A percentile compares a stretch with the other conserved stretches of the same genome.
Evolutionary conservation across 371 early-diverging fungal genomes (phyloP).

Genomic region (Entomophthora muscae): DNA sequence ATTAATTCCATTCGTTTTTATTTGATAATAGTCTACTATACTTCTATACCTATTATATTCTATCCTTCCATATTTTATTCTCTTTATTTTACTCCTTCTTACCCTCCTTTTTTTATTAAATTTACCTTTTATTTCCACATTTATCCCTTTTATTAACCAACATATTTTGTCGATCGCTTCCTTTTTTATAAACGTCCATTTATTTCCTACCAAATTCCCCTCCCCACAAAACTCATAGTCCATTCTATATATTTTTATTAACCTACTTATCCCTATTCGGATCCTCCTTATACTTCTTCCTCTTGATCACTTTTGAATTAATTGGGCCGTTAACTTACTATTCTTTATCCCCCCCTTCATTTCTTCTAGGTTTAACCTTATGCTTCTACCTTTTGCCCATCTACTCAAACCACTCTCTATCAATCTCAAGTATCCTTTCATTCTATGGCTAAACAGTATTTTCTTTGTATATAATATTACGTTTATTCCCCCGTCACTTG

Average conservation of each 20-base stretch:
- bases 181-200: too few species aligned
- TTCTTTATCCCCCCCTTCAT: background rate
- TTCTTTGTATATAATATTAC: background rate
- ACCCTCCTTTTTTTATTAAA: background rate
- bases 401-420: too few species aligned
- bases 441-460: too few species aligned
- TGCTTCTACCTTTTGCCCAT: background rate
- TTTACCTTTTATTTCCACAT: background rate
- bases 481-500: background rate
- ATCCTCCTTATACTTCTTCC: background rate
- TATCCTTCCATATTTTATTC: background rate
- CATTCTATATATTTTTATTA: background rate
- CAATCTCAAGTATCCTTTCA: too few species aligned
- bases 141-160: background rate
- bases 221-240: background rate
- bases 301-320: background rate
- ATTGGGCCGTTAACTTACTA: background rate
- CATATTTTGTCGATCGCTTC: constrained; percentile 9
- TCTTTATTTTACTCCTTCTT: background rate
- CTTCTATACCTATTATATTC: background rate
- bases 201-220: background rate
- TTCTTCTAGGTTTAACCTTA: background rate
- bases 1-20: background rate
- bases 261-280: background rate
- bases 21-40: background rate